Conservation (phyloP, 306 rosid species). For the Glycine latifolia region DNA sequence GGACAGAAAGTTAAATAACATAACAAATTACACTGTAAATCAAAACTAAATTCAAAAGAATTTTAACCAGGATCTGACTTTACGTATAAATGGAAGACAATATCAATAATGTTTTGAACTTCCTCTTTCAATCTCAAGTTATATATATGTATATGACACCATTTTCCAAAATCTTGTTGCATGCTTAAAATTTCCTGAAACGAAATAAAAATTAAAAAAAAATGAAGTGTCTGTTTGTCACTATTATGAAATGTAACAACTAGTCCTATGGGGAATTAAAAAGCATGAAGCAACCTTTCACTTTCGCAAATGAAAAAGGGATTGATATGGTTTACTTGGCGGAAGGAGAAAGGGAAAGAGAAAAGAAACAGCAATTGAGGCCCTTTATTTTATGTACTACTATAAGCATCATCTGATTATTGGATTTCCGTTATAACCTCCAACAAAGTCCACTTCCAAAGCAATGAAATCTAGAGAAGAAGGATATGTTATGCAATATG, state of each 20-base stretch:
- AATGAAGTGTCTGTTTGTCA: neutral
- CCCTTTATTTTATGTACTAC: constrained; percentile 45
- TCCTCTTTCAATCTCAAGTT: neutral
- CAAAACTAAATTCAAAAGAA: neutral
- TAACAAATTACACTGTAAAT: neutral
- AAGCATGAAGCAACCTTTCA: constrained; percentile 46
- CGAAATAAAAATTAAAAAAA: neutral
- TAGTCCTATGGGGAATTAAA: neutral
- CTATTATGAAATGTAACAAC: constrained; percentile 20
- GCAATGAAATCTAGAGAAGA: constrained; percentile 18
- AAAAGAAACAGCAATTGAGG: constrained; percentile 24
- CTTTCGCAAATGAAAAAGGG: constrained; percentile 29
- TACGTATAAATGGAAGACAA: too few relatives aligned
- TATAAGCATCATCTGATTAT: constrained; percentile 22
- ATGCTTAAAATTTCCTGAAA: constrained; percentile 3
- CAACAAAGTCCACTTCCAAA: constrained; percentile 36
- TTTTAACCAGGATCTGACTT: too few relatives aligned
- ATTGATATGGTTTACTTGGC: constrained; percentile 57
- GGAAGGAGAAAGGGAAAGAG: constrained; percentile 51
- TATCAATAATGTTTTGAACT: neutral
- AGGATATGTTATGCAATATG: neutral
- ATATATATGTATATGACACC: too few relatives aligned
- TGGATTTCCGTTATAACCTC: constrained; percentile 47
- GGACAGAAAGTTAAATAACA: neutral
- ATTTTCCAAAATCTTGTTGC: neutral